phyloP scores from a whole-genome alignment of 164 flowering plant species.

The Berberis thunbergii region DNA sequence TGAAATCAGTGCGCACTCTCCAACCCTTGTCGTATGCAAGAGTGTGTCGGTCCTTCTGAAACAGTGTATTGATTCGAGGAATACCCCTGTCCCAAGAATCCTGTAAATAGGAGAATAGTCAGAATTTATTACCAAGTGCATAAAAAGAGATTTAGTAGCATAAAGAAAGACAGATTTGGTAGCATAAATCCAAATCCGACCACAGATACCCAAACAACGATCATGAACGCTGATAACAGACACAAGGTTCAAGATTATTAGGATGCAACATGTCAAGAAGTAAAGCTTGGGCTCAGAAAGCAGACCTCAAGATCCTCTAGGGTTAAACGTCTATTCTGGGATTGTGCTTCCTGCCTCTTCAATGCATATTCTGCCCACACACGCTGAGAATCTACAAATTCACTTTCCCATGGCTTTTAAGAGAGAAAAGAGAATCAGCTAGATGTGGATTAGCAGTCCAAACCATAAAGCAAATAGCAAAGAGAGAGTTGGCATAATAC shows the following conservation, averaged over 20 bases:
- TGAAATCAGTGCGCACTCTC: conserved; percentile 98
- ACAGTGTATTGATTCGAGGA: conserved; percentile 94
- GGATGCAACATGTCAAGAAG: not conserved
- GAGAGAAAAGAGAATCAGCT: not conserved
- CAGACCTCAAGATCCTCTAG: conserved; percentile 80
- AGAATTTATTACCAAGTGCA: no score
- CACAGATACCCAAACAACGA: no score
- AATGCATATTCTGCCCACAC: conserved; percentile 99
- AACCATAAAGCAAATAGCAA: not conserved
- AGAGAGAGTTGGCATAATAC: conserved; percentile 17
- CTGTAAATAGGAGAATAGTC: conserved; percentile 19
- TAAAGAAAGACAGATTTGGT: no score
- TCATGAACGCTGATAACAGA: no score
- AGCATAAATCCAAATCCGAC: no score
- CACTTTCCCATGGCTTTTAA: conserved; percentile 3
- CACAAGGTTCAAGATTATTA: no score
- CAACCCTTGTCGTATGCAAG: conserved; percentile 99
- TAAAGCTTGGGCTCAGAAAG: not conserved
- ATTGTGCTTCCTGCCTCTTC: conserved; percentile 98
- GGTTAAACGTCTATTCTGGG: conserved; percentile 93
- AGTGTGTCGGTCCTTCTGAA: conserved; percentile 95
- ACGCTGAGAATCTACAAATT: conserved; percentile 43
- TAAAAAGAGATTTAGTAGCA: no score
- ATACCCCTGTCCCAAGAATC: conserved; percentile 99
- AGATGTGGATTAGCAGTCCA: no score